These are phyloP conservation scores for Arabidopsis arenosa DNA, from an alignment of 345 rosid species.

Conservation along the genomic window DNA sequence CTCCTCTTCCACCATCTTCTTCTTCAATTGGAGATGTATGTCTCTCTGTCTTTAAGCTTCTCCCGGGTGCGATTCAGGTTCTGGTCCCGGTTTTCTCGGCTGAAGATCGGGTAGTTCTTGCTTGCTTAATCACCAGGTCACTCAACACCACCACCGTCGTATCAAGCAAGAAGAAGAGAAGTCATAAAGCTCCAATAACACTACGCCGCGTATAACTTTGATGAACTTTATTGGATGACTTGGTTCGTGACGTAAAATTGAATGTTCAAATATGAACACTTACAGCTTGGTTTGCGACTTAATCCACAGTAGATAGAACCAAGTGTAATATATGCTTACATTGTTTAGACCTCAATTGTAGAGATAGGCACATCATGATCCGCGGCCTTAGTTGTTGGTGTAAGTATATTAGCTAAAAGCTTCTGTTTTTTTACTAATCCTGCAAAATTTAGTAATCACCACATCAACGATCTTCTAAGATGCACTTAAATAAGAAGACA, in stretches of 20 bases:
- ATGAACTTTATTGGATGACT: too few relatives aligned
- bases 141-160: constrained; percentile 49
- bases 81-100: constrained; percentile 65
- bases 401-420: constrained; percentile 71
- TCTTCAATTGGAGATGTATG: constrained; percentile 46
- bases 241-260: too few relatives aligned
- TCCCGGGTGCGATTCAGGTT: constrained; percentile 68
- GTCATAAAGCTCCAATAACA: constrained; percentile 48
- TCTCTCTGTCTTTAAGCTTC: constrained; percentile 60
- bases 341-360: constrained; percentile 62
- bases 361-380: constrained; percentile 82
- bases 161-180: constrained; percentile 11
- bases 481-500: constrained; percentile 2
- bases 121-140: constrained; percentile 76
- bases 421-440: constrained; percentile 80
- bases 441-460: constrained; percentile 36
- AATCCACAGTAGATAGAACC: too few relatives aligned
- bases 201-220: too few relatives aligned
- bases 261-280: too few relatives aligned
- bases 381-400: constrained; percentile 87
- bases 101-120: constrained; percentile 76
- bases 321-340: too few relatives aligned
- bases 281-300: too few relatives aligned
- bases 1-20: constrained; percentile 35
- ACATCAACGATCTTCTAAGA: constrained; percentile 11